phyloP scores from a whole-genome alignment of 177 flowering plant genomes.

The Vitis hybrid region DNA sequence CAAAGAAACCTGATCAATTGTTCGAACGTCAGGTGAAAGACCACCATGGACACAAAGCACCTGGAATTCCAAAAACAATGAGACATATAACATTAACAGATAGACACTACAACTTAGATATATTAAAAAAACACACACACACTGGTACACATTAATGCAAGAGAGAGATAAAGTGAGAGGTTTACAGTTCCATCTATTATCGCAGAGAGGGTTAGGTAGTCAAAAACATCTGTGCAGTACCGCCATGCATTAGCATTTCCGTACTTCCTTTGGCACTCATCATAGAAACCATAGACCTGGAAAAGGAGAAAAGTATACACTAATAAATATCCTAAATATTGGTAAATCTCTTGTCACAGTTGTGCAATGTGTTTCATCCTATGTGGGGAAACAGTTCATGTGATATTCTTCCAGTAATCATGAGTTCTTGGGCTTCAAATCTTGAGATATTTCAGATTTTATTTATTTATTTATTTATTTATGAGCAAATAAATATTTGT shows the following conservation, averaged over 20 bases:
- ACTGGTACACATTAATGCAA: background rate
- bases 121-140: background rate
- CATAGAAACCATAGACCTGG: conserved; percentile 84
- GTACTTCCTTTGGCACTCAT: conserved; percentile 98
- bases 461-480: too few species aligned
- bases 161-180: conserved; percentile 15
- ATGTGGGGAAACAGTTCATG: too few species aligned
- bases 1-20: conserved; percentile 66
- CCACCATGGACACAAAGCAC: conserved; percentile 98
- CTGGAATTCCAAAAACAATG: conserved; percentile 33
- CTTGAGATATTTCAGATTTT: too few species aligned
- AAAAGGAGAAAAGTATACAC: conserved; percentile 4
- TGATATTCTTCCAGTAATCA: too few species aligned
- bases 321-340: background rate
- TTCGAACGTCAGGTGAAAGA: conserved; percentile 77
- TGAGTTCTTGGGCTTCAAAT: too few species aligned
- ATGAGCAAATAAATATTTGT: too few species aligned
- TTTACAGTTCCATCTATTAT: conserved; percentile 93
- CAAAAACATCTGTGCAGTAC: conserved; percentile 96
- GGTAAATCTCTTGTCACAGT: conserved; percentile 1
- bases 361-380: too few species aligned
- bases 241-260: conserved; percentile 99
- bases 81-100: background rate
- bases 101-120: too few species aligned
- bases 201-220: conserved; percentile 92